Percentiles rank a stretch among this genome's conserved stretches.
phyloP scores from a whole-genome alignment of 2,329 filamentous ascomycete genomes.

The Dactylellina sp. region DNA sequence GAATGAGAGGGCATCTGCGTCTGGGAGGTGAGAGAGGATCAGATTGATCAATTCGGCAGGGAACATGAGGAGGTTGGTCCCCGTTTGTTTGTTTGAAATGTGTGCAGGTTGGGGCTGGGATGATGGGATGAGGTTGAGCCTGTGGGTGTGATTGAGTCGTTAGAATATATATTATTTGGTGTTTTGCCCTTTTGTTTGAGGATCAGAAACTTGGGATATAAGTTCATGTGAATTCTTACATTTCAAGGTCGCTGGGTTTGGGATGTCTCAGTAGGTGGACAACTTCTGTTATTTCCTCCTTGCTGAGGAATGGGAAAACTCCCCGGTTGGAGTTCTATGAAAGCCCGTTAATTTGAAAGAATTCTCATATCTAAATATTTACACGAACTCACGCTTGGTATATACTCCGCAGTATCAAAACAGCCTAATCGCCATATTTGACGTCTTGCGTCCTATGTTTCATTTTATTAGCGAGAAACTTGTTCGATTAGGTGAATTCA shows the following conservation, averaged over 20 bases:
- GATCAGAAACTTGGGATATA: too few relatives aligned
- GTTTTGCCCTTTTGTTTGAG: too few relatives aligned
- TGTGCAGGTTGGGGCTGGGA: neutral
- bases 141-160: neutral
- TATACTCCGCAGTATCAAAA: slow-evolving; percentile 34
- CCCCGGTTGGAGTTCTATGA: neutral
- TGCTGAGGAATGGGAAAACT: slow-evolving; percentile 24
- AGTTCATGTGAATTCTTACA: slow-evolving; percentile 4
- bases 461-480: neutral
- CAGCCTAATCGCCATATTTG: slow-evolving; percentile 35
- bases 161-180: too few relatives aligned
- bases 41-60: slow-evolving; percentile 18
- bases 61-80: slow-evolving; percentile 11
- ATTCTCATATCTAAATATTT: neutral
- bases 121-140: slow-evolving; percentile 1
- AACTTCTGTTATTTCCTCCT: slow-evolving; percentile 20
- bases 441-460: slow-evolving; percentile 3
- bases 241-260: slow-evolving; percentile 6
- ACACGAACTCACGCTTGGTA: slow-evolving; percentile 17
- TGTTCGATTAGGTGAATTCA: neutral
- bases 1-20: slow-evolving; percentile 29
- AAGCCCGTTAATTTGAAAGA: too few relatives aligned
- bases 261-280: slow-evolving; percentile 22
- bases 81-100: neutral
- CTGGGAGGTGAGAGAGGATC: slow-evolving; percentile 23